phyloP scores from a whole-genome alignment of 495 filamentous ascomycete species.

The Podospora didyma region DNA sequence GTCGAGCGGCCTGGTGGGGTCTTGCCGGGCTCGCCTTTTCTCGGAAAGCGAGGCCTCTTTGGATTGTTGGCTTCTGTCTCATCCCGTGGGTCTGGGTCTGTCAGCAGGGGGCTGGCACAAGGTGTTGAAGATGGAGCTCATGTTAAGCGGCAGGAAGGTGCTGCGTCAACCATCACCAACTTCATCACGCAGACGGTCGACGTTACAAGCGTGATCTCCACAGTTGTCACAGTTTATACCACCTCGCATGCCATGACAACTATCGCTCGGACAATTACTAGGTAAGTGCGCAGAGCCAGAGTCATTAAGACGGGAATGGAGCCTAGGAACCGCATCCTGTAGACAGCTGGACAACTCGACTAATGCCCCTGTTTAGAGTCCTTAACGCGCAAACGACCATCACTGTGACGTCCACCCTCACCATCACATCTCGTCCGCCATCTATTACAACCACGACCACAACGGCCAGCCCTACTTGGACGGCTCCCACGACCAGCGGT shows the following conservation, averaged over 20 bases:
- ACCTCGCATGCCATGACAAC: conserved; percentile 22
- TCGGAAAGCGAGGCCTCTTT: background rate
- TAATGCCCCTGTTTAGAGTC: conserved; percentile 14
- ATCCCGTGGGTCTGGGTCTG: background rate
- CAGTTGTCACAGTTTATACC: conserved; percentile 13
- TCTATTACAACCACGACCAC: conserved; percentile 17
- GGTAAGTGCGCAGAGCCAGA: conserved; percentile 3
- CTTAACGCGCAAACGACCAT: conserved; percentile 22
- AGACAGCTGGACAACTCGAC: background rate
- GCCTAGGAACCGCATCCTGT: too few species aligned
- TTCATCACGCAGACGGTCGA: conserved; percentile 17
- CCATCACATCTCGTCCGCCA: conserved; percentile 19
- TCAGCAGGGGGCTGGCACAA: background rate
- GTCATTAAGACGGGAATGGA: too few species aligned
- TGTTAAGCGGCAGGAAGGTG: background rate
- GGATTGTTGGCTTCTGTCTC: background rate
- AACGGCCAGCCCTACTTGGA: conserved; percentile 9
- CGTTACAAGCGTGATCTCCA: conserved; percentile 13
- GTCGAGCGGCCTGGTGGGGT: background rate
- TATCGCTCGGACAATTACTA: conserved; percentile 20
- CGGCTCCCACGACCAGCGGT: background rate
- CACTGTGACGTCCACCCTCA: conserved; percentile 27
- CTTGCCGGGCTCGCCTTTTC: background rate
- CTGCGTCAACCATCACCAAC: conserved; percentile 10
- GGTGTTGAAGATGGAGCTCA: background rate